Evolutionary conservation across 78 protist species (phyloP).

Genomic region (Mantamonas sphyraenae): DNA sequence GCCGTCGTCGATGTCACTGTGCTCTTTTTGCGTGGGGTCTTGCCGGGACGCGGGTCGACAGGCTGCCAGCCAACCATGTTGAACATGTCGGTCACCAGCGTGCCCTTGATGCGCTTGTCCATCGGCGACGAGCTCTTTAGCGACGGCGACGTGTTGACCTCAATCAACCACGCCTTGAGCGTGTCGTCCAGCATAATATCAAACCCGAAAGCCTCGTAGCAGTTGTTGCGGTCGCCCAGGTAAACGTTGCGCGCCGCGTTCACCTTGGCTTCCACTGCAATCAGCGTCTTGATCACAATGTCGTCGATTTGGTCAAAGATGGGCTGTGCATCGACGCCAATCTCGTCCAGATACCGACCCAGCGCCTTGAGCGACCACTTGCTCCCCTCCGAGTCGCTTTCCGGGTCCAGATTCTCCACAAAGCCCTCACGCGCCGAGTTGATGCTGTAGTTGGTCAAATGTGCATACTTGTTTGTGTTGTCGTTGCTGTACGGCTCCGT

Average conservation of each 20-base stretch:
- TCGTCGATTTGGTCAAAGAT: background rate
- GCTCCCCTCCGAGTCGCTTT: too few relatives aligned
- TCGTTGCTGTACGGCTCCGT: background rate
- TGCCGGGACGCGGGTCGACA: background rate
- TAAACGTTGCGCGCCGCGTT: background rate
- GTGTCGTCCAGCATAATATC: conserved; percentile 15
- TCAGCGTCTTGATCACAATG: background rate
- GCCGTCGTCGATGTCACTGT: background rate
- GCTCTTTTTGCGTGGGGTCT: background rate
- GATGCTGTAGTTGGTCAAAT: conserved; percentile 25
- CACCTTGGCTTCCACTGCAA: background rate
- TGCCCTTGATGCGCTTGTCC: conserved; percentile 22
- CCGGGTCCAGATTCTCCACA: too few relatives aligned
- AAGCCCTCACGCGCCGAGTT: background rate
- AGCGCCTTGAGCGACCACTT: background rate
- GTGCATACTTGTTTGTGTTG: too few relatives aligned
- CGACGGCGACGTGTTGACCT: conserved; percentile 36
- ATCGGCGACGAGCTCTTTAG: conserved; percentile 1
- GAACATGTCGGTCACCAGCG: conserved; percentile 15
- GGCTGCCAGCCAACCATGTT: background rate
- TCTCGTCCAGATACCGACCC: background rate
- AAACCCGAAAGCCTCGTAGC: conserved; percentile 28
- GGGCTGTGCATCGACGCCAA: background rate
- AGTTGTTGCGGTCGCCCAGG: background rate
- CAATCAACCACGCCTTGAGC: conserved; percentile 33